Base-by-base conservation (phyloP, 305 asterid species). In the Fraxinus albicans region DNA sequence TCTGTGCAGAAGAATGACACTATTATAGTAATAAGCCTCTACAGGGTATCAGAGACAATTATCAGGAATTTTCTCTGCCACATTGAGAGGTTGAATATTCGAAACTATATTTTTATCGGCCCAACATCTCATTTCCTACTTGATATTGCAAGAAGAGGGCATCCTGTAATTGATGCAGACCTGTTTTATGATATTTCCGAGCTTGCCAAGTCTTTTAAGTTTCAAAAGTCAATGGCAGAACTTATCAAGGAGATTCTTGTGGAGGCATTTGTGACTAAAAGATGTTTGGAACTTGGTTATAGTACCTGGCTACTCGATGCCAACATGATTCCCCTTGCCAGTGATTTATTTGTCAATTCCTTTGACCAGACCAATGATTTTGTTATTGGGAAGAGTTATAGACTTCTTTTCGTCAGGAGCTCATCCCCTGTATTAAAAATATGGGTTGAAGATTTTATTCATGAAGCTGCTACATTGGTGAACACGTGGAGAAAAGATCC, bases 141-240 rank as follows among this genome's bases (percentile, higher is more conserved):
- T 9, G 98, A 95, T 91, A 97, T 95, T 87, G 92, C 98, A 19
- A 91, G 97, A 88, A 87, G 93, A 83, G 98, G 98, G 40, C 88
- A 94, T 86, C 92, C 91, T 0, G 94, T 94, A 80, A 86, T 95
- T 60, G 94, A 95, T 73, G 83, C 88, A 6, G 84, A 85, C 83
- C 83, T 77, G 84, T 80, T 89, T 88, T 89, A 84, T 42, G 89
- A 89, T 35, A 63, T 81, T 77, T 78, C 76, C 65, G 80, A 84
- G 80, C 81, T 85, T 77, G 81, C 84, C 40, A 87, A 87, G 75
- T 88, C 92, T 1, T 74, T 84, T 34, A 88, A 83, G 83, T 83
- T 87, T 78, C 90, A 89, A 23, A 86, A 88, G 81, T 84, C 91
- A 4, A 78, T 80, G 27, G 80, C 73, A 77, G 91, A 91, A 29